Evolutionary conservation across 768 basidiomycete genomes (phyloP).

Genomic region (Amylocystis lapponica): DNA sequence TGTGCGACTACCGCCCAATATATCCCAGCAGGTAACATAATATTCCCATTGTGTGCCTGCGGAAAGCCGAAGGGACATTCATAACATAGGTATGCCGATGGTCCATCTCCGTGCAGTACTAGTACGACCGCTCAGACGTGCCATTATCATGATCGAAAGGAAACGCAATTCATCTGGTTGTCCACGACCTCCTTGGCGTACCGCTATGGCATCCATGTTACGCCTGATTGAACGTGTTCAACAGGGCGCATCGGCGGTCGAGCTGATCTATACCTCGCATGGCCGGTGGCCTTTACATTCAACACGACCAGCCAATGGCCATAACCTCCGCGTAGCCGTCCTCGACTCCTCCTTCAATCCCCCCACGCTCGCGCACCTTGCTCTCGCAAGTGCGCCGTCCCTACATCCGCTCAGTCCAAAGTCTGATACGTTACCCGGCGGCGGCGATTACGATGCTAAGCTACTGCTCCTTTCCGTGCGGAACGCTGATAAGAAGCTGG

Average conservation of each 20-base stretch:
- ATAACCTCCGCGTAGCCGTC: conserved; percentile 52
- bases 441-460: conserved; percentile 59
- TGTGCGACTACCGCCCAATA: too few species aligned
- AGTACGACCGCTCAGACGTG: too few species aligned
- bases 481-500: conserved; percentile 80
- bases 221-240: conserved; percentile 33
- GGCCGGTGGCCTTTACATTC: conserved; percentile 57
- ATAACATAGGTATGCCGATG: background rate
- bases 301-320: conserved; percentile 6
- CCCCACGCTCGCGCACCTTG: conserved; percentile 80
- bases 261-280: conserved; percentile 59
- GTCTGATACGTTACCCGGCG: background rate
- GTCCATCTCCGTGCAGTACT: background rate
- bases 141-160: too few species aligned
- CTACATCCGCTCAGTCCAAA: background rate
- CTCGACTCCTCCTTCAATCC: conserved; percentile 94
- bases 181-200: too few species aligned
- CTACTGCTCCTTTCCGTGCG: conserved; percentile 78
- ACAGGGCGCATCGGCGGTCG: conserved; percentile 40
- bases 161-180: too few species aligned
- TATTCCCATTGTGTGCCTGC: too few species aligned
- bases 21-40: too few species aligned
- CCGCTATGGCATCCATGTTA: conserved; percentile 9
- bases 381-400: conserved; percentile 49
- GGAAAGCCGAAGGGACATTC: too few species aligned